Conservation (phyloP, 306 rosid species). For the Lathyrus aphaca region DNA sequence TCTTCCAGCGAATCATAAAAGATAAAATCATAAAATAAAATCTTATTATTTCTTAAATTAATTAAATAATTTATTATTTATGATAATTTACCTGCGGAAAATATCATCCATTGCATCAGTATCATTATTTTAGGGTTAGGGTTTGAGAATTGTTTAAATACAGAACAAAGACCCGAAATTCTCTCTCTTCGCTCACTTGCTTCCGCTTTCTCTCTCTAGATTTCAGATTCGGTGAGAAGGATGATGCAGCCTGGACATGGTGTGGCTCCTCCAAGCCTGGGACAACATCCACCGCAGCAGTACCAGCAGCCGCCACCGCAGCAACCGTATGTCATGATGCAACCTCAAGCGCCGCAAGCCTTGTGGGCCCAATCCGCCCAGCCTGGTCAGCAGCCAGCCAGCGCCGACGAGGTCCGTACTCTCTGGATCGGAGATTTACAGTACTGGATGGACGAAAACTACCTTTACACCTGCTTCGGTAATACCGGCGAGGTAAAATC, state of each 20-base stretch:
- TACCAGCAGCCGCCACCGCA: slow-evolving; percentile 56
- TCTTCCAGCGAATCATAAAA: background rate
- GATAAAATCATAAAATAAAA: background rate
- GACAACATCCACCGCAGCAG: slow-evolving; percentile 65
- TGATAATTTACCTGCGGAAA: background rate
- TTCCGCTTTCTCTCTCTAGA: slow-evolving; percentile 25
- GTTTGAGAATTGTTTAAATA: slow-evolving; percentile 37
- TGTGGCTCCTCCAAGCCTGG: slow-evolving; percentile 56
- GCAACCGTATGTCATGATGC: slow-evolving; percentile 82
- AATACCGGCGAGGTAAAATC: slow-evolving; percentile 77
- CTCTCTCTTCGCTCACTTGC: slow-evolving; percentile 8
- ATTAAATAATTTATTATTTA: too few species aligned
- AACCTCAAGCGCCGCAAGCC: slow-evolving; percentile 56
- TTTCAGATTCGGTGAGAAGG: slow-evolving; percentile 35
- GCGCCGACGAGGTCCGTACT: slow-evolving; percentile 84
- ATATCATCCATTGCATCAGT: background rate
- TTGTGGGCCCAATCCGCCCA: slow-evolving; percentile 67
- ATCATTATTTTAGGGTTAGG: slow-evolving; percentile 62
- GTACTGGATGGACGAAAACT: slow-evolving; percentile 95
- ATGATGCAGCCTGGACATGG: slow-evolving; percentile 94
- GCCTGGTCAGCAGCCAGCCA: slow-evolving; percentile 50
- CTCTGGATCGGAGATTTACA: slow-evolving; percentile 98
- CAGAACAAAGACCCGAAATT: background rate
- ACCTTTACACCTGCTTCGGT: slow-evolving; percentile 63
- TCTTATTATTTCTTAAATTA: too few species aligned